Evolutionary conservation across 257 asterid species (phyloP).

Genomic region (Nicotiana noctiflora): DNA sequence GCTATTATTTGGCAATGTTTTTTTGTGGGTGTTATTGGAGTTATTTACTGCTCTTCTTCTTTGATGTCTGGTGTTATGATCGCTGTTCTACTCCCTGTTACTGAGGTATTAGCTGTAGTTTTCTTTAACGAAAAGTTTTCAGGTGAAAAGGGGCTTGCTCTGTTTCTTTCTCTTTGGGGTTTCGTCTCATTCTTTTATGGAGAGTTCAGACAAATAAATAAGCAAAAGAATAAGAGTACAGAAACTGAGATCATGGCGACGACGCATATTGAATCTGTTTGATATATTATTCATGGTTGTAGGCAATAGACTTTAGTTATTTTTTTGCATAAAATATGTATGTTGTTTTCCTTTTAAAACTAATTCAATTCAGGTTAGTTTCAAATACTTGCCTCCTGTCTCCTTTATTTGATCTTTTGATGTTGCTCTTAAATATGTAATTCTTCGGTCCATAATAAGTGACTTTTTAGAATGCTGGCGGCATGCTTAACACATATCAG

Average conservation of each 20-base stretch:
- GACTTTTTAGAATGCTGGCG: too few relatives aligned
- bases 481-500: too few relatives aligned
- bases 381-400: too few relatives aligned
- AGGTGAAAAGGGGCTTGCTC: constrained; percentile 4
- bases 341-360: neutral
- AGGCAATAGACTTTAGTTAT: neutral
- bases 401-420: neutral
- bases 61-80: neutral
- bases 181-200: constrained; percentile 6
- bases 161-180: constrained; percentile 8
- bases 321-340: neutral
- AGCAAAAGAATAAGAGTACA: neutral
- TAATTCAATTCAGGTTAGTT: too few relatives aligned
- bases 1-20: constrained; percentile 4
- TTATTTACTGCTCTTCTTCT: neutral
- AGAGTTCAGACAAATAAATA: neutral
- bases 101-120: neutral
- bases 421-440: neutral
- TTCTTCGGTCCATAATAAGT: too few relatives aligned
- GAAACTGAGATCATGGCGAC: neutral
- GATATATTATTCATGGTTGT: neutral
- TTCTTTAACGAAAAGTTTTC: constrained; percentile 6
- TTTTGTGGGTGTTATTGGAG: constrained; percentile 8
- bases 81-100: neutral
- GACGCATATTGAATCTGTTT: neutral